Percentiles rank a stretch among this genome's conserved stretches.
Conservation (phyloP, 768 basidiomycete species). For the Serendipita sp. region DNA sequence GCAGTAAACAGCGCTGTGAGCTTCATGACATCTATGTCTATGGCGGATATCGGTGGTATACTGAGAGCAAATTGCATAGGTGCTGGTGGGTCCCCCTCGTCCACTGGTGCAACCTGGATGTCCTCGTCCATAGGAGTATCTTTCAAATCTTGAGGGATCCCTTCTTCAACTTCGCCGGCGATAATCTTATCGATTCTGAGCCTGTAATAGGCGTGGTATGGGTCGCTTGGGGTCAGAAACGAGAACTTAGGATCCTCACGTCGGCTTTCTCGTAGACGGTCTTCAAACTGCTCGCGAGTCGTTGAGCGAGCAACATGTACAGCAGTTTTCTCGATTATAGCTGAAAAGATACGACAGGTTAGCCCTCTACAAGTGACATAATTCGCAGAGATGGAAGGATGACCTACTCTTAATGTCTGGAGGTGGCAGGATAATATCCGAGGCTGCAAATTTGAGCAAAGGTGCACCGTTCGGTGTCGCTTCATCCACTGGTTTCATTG, state of each 20-base stretch:
- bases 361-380: conserved; percentile 9
- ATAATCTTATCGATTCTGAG: conserved; percentile 74
- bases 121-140: conserved; percentile 24
- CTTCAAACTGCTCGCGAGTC: conserved; percentile 84
- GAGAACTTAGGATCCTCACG: conserved; percentile 96
- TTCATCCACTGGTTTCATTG: background rate
- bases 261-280: conserved; percentile 92
- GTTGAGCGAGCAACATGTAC: conserved; percentile 83
- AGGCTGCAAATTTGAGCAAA: conserved; percentile 38
- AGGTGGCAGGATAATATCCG: conserved; percentile 86
- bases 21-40: conserved; percentile 77
- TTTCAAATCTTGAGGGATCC: conserved; percentile 31
- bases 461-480: conserved; percentile 21
- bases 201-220: conserved; percentile 97
- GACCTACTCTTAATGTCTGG: conserved; percentile 83
- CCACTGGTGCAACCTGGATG: conserved; percentile 11
- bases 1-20: conserved; percentile 93
- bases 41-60: conserved; percentile 34
- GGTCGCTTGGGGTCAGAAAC: conserved; percentile 91
- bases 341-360: conserved; percentile 24
- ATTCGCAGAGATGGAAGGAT: background rate
- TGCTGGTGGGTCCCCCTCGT: conserved; percentile 42
- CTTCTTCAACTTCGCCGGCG: conserved; percentile 50
- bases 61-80: conserved; percentile 69
- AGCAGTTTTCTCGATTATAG: conserved; percentile 92